Evolutionary conservation across 2,329 filamentous ascomycete species (phyloP).

Genomic region (Aciculosporium take): DNA sequence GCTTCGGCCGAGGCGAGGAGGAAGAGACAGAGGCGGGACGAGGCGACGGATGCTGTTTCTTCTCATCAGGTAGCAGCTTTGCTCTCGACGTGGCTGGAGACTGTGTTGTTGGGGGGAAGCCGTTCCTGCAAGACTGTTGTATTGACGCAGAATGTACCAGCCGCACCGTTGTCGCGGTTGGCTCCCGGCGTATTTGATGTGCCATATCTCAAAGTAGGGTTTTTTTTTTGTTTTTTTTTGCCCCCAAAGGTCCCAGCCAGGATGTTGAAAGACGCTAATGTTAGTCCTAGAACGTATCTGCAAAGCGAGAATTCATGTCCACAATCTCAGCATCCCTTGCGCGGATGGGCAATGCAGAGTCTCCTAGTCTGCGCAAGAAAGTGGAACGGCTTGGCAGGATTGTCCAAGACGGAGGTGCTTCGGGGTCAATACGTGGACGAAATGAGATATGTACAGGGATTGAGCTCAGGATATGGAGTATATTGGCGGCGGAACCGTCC

Average conservation of each 20-base stretch:
- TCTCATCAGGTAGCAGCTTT: neutral
- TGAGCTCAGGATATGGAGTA: conserved; percentile 12
- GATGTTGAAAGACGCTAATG: conserved; percentile 2
- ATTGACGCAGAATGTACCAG: conserved; percentile 7
- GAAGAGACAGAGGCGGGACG: neutral
- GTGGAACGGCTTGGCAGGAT: conserved; percentile 7
- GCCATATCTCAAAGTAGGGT: conserved; percentile 20
- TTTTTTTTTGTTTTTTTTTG: no score
- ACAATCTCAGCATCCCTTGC: conserved; percentile 18
- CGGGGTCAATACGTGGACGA: neutral
- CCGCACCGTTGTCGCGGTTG: conserved; percentile 14
- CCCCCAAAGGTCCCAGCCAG: no score
- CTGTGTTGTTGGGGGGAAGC: conserved; percentile 14
- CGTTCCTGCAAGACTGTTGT: conserved; percentile 12
- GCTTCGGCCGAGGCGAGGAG: neutral
- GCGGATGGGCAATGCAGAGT: conserved; percentile 21
- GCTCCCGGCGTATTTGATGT: conserved; percentile 23
- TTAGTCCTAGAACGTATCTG: conserved; percentile 12
- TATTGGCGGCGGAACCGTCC: conserved; percentile 10
- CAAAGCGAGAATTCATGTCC: conserved; percentile 14
- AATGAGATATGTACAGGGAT: conserved; percentile 4
- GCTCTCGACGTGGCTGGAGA: conserved; percentile 11
- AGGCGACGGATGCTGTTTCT: neutral
- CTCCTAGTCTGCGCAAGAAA: conserved; percentile 19
- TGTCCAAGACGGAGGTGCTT: neutral